phyloP scores from a whole-genome alignment of 2,329 filamentous ascomycete species.

The Penicillium sp. region DNA sequence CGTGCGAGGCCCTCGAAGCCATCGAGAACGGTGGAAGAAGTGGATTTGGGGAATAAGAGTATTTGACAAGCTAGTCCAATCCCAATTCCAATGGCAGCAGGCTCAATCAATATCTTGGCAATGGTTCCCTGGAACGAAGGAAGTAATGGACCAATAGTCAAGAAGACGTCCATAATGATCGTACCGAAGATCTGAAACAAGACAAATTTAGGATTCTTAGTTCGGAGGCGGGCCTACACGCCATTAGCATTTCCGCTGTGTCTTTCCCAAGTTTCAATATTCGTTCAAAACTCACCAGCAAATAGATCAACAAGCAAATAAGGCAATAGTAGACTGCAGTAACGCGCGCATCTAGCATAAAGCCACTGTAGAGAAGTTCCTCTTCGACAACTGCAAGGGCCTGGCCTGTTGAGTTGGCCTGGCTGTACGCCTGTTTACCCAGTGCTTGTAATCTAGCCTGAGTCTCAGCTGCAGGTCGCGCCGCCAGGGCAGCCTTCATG shows the following conservation, averaged over 20 bases:
- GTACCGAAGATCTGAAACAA: constrained; percentile 50
- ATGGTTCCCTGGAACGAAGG: constrained; percentile 44
- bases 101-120: constrained; percentile 44
- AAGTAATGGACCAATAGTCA: constrained; percentile 46
- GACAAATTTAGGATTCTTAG: constrained; percentile 48
- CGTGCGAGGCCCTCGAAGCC: constrained; percentile 32
- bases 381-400: constrained; percentile 31
- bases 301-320: constrained; percentile 48
- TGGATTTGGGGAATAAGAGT: constrained; percentile 53
- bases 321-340: constrained; percentile 41
- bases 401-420: constrained; percentile 37
- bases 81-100: constrained; percentile 48
- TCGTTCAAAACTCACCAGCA: constrained; percentile 24
- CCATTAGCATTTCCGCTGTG: background rate
- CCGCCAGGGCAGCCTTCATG: constrained; percentile 51
- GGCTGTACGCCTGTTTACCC: constrained; percentile 29
- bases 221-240: constrained; percentile 44
- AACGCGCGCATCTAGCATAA: constrained; percentile 51
- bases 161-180: constrained; percentile 49
- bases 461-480: constrained; percentile 42
- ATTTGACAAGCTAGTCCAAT: constrained; percentile 48
- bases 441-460: constrained; percentile 36
- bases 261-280: background rate
- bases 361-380: constrained; percentile 45
- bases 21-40: constrained; percentile 46